Percentiles rank a stretch among this genome's conserved stretches.
These are phyloP conservation scores for Metarhizium rileyi DNA, from an alignment of 2,329 filamentous ascomycete species.

Conservation along the genomic window DNA sequence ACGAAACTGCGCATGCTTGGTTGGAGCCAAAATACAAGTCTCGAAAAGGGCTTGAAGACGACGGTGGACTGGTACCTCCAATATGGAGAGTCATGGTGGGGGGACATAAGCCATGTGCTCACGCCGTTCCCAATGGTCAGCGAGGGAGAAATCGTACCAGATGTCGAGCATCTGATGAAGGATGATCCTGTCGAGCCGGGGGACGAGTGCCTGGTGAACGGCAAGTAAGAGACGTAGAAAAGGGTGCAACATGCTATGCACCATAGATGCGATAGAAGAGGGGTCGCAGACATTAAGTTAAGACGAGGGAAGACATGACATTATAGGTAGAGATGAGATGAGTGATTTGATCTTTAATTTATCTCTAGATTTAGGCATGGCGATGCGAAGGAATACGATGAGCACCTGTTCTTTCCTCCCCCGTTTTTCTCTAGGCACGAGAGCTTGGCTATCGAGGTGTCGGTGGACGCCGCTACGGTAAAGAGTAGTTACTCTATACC, in stretches of 20 bases:
- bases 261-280: neutral
- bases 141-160: conserved; percentile 44
- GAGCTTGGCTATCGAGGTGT: conserved; percentile 49
- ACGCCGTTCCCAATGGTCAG: conserved; percentile 57
- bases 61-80: conserved; percentile 62
- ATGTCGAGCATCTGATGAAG: conserved; percentile 26
- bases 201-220: conserved; percentile 12
- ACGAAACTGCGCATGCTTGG: conserved; percentile 57
- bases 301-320: neutral
- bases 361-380: neutral
- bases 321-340: neutral
- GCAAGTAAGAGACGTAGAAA: neutral
- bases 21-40: conserved; percentile 58
- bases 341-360: neutral
- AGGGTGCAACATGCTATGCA: neutral
- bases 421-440: conserved; percentile 20
- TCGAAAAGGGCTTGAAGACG: conserved; percentile 50
- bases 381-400: neutral
- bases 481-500: conserved; percentile 56
- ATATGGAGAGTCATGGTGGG: conserved; percentile 63
- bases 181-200: conserved; percentile 22
- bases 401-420: neutral
- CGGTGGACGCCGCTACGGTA: conserved; percentile 53
- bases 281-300: neutral
- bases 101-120: conserved; percentile 58